Evolutionary conservation across 768 basidiomycete genomes (phyloP).

Genomic region (Boletus tylopilopsis): DNA sequence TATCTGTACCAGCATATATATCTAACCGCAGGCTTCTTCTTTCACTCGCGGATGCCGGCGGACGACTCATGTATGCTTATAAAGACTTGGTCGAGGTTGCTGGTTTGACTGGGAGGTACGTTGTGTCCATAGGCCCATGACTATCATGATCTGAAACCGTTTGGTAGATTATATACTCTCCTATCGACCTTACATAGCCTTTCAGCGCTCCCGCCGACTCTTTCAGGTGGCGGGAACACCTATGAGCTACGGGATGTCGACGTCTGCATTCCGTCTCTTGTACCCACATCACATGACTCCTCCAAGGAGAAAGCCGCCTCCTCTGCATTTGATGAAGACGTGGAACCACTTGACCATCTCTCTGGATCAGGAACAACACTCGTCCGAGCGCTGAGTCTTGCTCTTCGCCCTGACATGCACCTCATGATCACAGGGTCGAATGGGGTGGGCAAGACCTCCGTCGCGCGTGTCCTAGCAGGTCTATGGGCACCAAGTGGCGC

Average conservation of each 20-base stretch:
- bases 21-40: constrained; percentile 88
- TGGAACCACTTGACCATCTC: constrained; percentile 12
- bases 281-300: not conserved
- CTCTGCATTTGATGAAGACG: constrained; percentile 10
- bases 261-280: constrained; percentile 53
- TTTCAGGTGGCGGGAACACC: constrained; percentile 33
- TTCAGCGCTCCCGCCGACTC: constrained; percentile 43
- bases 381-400: constrained; percentile 65
- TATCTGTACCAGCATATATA: constrained; percentile 62
- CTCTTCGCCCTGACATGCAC: constrained; percentile 71
- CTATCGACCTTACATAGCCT: constrained; percentile 82
- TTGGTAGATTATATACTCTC: constrained; percentile 71
- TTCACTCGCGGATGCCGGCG: constrained; percentile 95
- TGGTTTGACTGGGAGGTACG: constrained; percentile 68
- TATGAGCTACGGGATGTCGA: constrained; percentile 69
- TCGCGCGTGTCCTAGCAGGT: constrained; percentile 85
- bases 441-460: constrained; percentile 87
- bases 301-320: constrained; percentile 4
- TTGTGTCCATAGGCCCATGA: not conserved
- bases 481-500: constrained; percentile 69
- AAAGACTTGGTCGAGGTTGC: constrained; percentile 95
- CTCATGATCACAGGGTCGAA: constrained; percentile 92
- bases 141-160: not conserved
- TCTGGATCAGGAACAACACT: constrained; percentile 39
- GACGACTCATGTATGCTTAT: constrained; percentile 93